Conservation (phyloP, 495 filamentous ascomycete species). For the Aspergillus steynii region DNA sequence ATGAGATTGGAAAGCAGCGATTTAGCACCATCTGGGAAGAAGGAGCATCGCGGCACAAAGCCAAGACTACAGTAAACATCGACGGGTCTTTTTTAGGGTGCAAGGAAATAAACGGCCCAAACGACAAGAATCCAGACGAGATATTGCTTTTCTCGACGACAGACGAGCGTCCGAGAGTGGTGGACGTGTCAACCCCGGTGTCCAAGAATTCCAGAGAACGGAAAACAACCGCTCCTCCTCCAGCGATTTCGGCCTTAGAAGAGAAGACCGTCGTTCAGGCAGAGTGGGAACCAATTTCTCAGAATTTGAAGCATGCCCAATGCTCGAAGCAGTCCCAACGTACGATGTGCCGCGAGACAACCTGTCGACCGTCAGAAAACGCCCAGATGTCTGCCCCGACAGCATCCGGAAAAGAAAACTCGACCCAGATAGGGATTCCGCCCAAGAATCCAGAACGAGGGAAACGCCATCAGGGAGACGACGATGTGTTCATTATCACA, state of each 20-base stretch:
- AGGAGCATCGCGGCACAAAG: conserved; percentile 22
- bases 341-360: conserved; percentile 33
- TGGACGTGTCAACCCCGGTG: conserved; percentile 24
- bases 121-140: conserved; percentile 43
- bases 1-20: conserved; percentile 43
- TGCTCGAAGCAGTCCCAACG: conserved; percentile 39
- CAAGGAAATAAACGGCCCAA: conserved; percentile 42
- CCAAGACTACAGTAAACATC: conserved; percentile 27
- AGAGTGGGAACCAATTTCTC: conserved; percentile 39
- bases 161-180: conserved; percentile 29
- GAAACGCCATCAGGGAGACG: conserved; percentile 16
- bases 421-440: conserved; percentile 15
- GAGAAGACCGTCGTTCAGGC: conserved; percentile 28
- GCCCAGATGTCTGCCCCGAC: conserved; percentile 11
- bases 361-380: conserved; percentile 23
- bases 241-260: conserved; percentile 15
- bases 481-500: conserved; percentile 54
- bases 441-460: conserved; percentile 14
- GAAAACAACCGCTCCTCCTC: conserved; percentile 16
- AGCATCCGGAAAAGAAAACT: conserved; percentile 31
- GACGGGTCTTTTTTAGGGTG: conserved; percentile 52
- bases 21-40: conserved; percentile 45
- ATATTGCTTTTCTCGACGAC: conserved; percentile 39
- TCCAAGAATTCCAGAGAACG: conserved; percentile 30
- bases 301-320: conserved; percentile 47